Percentiles rank a stretch among this genome's conserved stretches.
Evolutionary conservation across 257 asterid species (phyloP).

Genomic region (Mitragyna speciosa): DNA sequence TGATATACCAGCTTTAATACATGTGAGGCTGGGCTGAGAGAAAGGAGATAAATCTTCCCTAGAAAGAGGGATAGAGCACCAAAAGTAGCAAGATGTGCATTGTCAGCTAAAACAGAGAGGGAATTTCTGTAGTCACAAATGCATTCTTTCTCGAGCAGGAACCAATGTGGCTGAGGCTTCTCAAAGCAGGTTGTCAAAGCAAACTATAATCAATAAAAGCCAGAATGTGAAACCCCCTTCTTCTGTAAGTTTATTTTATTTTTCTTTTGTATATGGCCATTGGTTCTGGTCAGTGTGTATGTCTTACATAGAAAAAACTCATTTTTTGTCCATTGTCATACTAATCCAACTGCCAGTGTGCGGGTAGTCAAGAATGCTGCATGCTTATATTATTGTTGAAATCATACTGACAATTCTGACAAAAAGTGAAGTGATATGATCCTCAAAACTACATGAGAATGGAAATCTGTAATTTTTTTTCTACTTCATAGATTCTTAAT

Average conservation of each 20-base stretch:
- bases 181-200: constrained; percentile 1
- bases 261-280: not conserved
- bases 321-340: not conserved
- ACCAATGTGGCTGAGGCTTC: constrained; percentile 13
- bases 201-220: constrained; percentile 11
- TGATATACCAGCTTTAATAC: too few relatives aligned
- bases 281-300: not conserved
- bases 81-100: too few relatives aligned
- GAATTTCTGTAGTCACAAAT: not conserved
- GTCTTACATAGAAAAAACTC: too few relatives aligned
- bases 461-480: not conserved
- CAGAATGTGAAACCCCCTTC: constrained; percentile 10
- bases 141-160: constrained; percentile 5
- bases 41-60: too few relatives aligned
- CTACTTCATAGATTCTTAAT: not conserved
- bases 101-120: too few relatives aligned
- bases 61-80: too few relatives aligned
- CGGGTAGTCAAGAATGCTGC: not conserved
- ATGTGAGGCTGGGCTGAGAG: too few relatives aligned
- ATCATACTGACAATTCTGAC: not conserved
- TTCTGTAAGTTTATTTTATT: constrained; percentile 21
- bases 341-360: not conserved
- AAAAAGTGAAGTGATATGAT: not conserved
- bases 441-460: not conserved
- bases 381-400: not conserved